Percentiles rank a stretch among this genome's conserved stretches.
phyloP scores from a whole-genome alignment of 176 grass and related monocot species.

The Pontederia crassipes region DNA sequence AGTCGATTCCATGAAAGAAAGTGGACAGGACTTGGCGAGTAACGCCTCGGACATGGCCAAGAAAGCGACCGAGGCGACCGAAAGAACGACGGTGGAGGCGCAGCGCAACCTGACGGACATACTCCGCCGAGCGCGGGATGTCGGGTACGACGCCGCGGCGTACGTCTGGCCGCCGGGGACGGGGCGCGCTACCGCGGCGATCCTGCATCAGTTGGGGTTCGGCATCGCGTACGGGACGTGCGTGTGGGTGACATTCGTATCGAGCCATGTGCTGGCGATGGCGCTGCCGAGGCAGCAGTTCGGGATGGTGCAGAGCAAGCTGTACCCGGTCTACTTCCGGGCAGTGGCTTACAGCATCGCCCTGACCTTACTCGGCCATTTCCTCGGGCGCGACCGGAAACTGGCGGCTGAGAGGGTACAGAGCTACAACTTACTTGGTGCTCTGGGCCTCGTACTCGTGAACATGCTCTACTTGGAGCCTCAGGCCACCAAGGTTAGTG shows the following conservation, averaged over 20 bases:
- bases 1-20: slow-evolving; percentile 14
- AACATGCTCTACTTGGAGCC: slow-evolving; percentile 73
- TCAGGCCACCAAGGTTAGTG: slow-evolving; percentile 52
- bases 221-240: slow-evolving; percentile 47
- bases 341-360: slow-evolving; percentile 41
- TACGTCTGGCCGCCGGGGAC: slow-evolving; percentile 29
- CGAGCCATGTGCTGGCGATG: slow-evolving; percentile 47
- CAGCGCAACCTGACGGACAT: slow-evolving; percentile 57
- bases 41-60: background rate
- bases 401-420: slow-evolving; percentile 33
- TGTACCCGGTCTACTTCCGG: slow-evolving; percentile 87
- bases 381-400: slow-evolving; percentile 31
- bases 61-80: slow-evolving; percentile 10
- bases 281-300: slow-evolving; percentile 62
- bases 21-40: background rate
- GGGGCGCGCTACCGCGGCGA: slow-evolving; percentile 23
- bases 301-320: slow-evolving; percentile 76
- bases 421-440: slow-evolving; percentile 45
- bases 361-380: slow-evolving; percentile 35
- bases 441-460: slow-evolving; percentile 32
- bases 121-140: slow-evolving; percentile 27
- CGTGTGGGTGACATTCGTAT: slow-evolving; percentile 89
- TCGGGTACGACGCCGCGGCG: slow-evolving; percentile 35
- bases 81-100: slow-evolving; percentile 23
- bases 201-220: slow-evolving; percentile 52